Evolutionary conservation across 257 asterid species (phyloP).

Genomic region (Solanum chilense): DNA sequence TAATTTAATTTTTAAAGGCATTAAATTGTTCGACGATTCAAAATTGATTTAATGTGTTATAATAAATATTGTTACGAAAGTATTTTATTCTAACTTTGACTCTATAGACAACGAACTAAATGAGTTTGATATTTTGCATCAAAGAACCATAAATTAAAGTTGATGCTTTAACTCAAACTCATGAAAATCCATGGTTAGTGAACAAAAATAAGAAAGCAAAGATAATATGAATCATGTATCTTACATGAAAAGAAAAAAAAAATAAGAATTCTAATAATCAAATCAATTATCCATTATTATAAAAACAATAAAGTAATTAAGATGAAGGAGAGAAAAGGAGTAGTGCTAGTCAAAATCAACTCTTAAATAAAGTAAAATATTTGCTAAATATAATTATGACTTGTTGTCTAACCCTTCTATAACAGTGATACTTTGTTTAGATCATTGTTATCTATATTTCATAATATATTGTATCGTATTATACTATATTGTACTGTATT

Average conservation of each 20-base stretch:
- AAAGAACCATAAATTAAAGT: background rate
- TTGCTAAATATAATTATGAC: background rate
- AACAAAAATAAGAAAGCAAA: background rate
- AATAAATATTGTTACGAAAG: no score
- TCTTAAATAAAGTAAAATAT: background rate
- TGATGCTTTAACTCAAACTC: background rate
- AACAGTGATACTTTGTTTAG: background rate
- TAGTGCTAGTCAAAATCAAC: background rate
- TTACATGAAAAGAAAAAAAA: background rate
- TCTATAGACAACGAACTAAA: background rate
- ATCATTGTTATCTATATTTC: no score
- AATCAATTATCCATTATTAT: background rate
- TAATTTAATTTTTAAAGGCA: no score
- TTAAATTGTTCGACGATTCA: no score
- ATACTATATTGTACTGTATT: no score
- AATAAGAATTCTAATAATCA: background rate
- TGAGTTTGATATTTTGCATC: background rate
- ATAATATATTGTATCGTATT: no score
- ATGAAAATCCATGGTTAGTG: background rate
- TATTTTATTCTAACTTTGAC: no score
- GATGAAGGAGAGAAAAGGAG: background rate
- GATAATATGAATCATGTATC: background rate
- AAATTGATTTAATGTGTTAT: no score
- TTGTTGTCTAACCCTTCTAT: background rate
- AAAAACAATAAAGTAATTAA: background rate